phyloP scores from a whole-genome alignment of 2,329 filamentous ascomycete genomes.

The Tolypocladium pustulatum region DNA sequence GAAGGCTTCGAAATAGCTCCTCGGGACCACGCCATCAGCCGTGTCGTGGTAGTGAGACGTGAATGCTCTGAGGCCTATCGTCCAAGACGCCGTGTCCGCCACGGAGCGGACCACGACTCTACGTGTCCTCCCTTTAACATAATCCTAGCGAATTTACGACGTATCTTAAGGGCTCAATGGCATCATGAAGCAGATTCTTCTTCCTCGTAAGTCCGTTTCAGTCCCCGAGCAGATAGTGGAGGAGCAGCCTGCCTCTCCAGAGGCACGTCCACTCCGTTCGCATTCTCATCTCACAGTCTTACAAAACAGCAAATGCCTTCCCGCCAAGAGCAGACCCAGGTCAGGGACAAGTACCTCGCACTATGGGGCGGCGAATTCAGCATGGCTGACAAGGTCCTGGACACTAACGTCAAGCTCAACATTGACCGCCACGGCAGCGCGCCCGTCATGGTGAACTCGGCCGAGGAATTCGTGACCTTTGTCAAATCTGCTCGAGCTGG shows the following conservation, averaged over 20 bases:
- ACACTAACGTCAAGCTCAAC: not conserved
- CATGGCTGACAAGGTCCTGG: not conserved
- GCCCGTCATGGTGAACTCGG: not conserved
- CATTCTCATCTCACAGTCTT: no score
- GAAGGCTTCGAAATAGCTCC: not conserved
- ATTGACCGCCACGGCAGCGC: not conserved
- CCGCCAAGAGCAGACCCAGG: not conserved
- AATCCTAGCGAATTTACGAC: no score
- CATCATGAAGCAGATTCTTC: no score
- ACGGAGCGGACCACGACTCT: not conserved
- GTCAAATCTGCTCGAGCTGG: not conserved
- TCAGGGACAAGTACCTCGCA: not conserved
- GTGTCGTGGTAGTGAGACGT: not conserved
- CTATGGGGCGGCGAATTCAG: not conserved
- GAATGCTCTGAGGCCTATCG: not conserved
- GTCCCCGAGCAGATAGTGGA: no score
- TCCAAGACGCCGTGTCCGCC: not conserved
- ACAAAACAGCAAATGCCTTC: not conserved
- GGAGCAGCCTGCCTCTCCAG: no score
- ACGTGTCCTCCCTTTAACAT: not conserved
- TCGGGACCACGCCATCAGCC: not conserved
- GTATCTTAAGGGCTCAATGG: no score
- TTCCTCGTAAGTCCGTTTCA: no score
- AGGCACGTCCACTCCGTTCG: not conserved
- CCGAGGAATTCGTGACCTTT: not conserved